phyloP scores from a whole-genome alignment of 2,329 filamentous ascomycete genomes.

The Curvularia hawaiiensis region DNA sequence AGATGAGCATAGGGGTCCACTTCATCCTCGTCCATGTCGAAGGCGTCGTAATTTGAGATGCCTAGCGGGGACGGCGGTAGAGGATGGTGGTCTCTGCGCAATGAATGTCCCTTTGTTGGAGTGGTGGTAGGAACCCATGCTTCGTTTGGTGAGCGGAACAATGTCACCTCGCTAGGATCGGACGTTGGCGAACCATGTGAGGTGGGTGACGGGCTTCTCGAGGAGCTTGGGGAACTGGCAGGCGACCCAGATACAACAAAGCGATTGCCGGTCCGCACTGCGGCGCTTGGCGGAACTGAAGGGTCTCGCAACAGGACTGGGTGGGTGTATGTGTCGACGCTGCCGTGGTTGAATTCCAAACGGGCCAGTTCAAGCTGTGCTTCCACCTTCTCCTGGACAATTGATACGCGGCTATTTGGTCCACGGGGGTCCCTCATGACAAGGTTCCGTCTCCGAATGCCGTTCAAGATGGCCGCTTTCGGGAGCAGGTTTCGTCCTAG shows the following conservation, averaged over 20 bases:
- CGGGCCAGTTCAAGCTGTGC: constrained; percentile 40
- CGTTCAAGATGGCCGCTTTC: constrained; percentile 70
- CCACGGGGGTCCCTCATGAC: constrained; percentile 25
- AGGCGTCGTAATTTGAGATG: constrained; percentile 51
- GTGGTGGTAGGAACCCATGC: constrained; percentile 28
- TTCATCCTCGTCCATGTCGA: constrained; percentile 46
- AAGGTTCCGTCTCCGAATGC: constrained; percentile 54
- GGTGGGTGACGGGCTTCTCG: constrained; percentile 29
- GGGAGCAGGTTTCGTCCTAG: constrained; percentile 61
- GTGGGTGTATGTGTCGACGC: constrained; percentile 39
- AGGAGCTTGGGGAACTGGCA: constrained; percentile 21
- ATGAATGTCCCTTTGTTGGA: constrained; percentile 21
- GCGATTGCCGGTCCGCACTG: constrained; percentile 20
- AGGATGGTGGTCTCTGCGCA: constrained; percentile 37
- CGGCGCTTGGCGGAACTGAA: constrained; percentile 21
- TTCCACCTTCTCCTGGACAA: constrained; percentile 41
- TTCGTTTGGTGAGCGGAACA: constrained; percentile 41
- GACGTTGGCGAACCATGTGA: constrained; percentile 1
- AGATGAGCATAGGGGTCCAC: constrained; percentile 37
- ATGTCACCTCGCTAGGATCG: constrained; percentile 4
- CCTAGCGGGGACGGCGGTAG: constrained; percentile 47
- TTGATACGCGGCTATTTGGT: constrained; percentile 23
- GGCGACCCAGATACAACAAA: constrained; percentile 25
- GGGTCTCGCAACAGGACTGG: constrained; percentile 26
- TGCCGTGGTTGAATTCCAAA: constrained; percentile 39